These are phyloP conservation scores for Thymus mandschuricus DNA, from an alignment of 257 asterid genomes.

Conservation along the genomic window DNA sequence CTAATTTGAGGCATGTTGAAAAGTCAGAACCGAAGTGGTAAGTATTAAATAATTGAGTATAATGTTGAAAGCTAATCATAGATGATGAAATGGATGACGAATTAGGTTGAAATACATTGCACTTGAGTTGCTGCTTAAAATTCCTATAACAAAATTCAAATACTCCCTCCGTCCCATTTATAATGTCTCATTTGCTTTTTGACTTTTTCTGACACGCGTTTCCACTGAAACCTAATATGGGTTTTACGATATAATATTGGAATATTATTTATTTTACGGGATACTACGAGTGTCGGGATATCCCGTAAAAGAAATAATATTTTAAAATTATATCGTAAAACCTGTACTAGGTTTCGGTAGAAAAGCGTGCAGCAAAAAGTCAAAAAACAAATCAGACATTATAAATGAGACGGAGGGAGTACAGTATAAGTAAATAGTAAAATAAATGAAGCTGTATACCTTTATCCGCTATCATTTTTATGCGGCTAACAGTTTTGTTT, in stretches of 20 bases:
- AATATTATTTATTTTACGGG: too few species aligned
- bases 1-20: neutral
- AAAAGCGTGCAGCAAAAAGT: too few species aligned
- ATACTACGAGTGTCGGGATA: too few species aligned
- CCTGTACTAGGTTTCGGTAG: too few species aligned
- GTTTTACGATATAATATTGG: too few species aligned
- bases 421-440: neutral
- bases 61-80: slow-evolving; percentile 1
- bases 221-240: too few species aligned
- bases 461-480: slow-evolving; percentile 47
- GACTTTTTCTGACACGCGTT: too few species aligned
- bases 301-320: too few species aligned
- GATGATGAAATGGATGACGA: slow-evolving; percentile 50
- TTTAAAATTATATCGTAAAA: too few species aligned
- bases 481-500: slow-evolving; percentile 46
- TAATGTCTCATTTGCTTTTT: too few species aligned
- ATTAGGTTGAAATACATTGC: neutral
- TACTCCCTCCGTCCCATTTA: neutral
- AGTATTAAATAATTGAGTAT: neutral
- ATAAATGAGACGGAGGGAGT: too few species aligned
- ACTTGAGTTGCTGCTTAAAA: slow-evolving; percentile 19
- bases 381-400: too few species aligned
- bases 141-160: neutral
- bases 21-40: neutral
- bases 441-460: slow-evolving; percentile 37